phyloP scores from a whole-genome alignment of 2,329 filamentous ascomycete species.

The Aureobasidium vineae region DNA sequence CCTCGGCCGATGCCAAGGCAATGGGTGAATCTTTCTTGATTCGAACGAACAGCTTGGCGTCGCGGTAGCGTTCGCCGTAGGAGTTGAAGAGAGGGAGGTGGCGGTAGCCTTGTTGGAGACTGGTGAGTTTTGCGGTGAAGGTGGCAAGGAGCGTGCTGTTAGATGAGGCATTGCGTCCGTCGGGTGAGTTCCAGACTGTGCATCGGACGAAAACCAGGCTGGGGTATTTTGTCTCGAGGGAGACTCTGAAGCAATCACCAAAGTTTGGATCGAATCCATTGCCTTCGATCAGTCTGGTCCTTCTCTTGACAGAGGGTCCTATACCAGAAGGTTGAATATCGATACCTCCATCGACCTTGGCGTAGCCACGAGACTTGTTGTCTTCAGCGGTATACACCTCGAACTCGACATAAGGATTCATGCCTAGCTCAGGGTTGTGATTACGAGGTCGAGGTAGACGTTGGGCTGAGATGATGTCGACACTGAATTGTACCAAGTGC shows the following conservation, averaged over 20 bases:
- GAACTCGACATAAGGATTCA: slow-evolving; percentile 93
- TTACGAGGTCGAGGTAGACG: slow-evolving; percentile 82
- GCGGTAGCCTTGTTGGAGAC: slow-evolving; percentile 86
- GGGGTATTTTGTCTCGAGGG: slow-evolving; percentile 88
- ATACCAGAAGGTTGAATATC: slow-evolving; percentile 66
- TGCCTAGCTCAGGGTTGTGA: slow-evolving; percentile 67
- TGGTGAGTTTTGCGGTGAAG: slow-evolving; percentile 89
- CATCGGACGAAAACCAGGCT: slow-evolving; percentile 92
- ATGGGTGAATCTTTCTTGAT: slow-evolving; percentile 61
- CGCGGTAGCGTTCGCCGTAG: slow-evolving; percentile 88
- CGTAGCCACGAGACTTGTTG: slow-evolving; percentile 68
- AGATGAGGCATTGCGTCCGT: slow-evolving; percentile 66
- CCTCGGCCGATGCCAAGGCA: slow-evolving; percentile 35
- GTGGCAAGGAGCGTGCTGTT: slow-evolving; percentile 69
- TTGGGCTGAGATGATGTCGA: slow-evolving; percentile 90
- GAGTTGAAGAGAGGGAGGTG: slow-evolving; percentile 86
- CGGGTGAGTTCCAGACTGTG: slow-evolving; percentile 82
- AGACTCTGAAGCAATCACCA: slow-evolving; percentile 74
- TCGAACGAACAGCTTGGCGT: slow-evolving; percentile 90
- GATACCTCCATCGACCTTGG: slow-evolving; percentile 63
- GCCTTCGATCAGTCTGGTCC: slow-evolving; percentile 75
- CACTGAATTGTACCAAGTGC: slow-evolving; percentile 78
- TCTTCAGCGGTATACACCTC: slow-evolving; percentile 95
- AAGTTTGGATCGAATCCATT: slow-evolving; percentile 96
- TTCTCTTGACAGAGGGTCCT: slow-evolving; percentile 70